Evolutionary conservation across 768 basidiomycete genomes (phyloP).

Genomic region (Obba rivulosa): DNA sequence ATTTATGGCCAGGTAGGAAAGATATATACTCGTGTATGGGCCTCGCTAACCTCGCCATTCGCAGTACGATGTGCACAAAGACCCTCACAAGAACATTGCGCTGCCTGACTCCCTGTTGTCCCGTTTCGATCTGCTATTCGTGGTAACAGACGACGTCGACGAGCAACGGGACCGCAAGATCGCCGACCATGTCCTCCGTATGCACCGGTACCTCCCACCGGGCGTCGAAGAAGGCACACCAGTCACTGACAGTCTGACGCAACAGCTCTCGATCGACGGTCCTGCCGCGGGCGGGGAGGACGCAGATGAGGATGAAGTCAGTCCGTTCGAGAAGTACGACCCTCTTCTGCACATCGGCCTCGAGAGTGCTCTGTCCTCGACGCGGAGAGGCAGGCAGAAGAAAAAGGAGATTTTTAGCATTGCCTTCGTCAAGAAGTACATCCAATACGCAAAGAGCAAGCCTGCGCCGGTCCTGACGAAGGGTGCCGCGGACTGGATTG

Average conservation of each 20-base stretch:
- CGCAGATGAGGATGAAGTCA: slow-evolving; percentile 57
- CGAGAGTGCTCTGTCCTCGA: slow-evolving; percentile 36
- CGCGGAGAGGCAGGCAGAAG: slow-evolving; percentile 50
- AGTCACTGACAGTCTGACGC: slow-evolving; percentile 78
- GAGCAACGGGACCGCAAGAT: slow-evolving; percentile 90
- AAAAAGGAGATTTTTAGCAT: slow-evolving; percentile 87
- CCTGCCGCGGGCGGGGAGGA: slow-evolving; percentile 43
- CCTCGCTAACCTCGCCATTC: neutral
- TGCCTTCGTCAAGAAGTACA: slow-evolving; percentile 95
- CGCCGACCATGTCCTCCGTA: slow-evolving; percentile 94
- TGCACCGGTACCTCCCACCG: slow-evolving; percentile 95
- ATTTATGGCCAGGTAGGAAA: slow-evolving; percentile 87
- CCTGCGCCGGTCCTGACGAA: slow-evolving; percentile 82
- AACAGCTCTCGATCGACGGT: slow-evolving; percentile 84
- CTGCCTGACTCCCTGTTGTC: slow-evolving; percentile 96
- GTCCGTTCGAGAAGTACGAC: slow-evolving; percentile 95
- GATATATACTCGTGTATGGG: neutral
- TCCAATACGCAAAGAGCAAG: slow-evolving; percentile 94
- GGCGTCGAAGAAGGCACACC: slow-evolving; percentile 97
- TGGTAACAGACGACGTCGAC: slow-evolving; percentile 97
- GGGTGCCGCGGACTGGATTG: slow-evolving; percentile 92
- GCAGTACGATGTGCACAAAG: slow-evolving; percentile 99
- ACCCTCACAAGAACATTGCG: slow-evolving; percentile 98
- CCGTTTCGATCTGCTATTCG: slow-evolving; percentile 97
- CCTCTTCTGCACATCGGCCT: slow-evolving; percentile 90